Conservation (phyloP, 257 asterid genomes). For the Przewalskia tangutica region DNA sequence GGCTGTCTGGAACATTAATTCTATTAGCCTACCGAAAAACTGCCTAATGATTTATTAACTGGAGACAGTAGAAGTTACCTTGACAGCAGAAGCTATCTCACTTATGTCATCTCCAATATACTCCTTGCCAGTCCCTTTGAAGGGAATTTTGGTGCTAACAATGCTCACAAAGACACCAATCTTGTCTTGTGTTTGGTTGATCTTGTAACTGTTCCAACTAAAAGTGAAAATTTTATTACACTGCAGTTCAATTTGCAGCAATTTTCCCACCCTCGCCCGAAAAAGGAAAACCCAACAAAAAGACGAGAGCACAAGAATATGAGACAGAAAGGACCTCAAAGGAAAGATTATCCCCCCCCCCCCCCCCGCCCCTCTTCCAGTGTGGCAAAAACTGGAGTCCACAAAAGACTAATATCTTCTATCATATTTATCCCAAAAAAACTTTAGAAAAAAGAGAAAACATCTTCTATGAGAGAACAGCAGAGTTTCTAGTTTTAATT, state of each 20-base stretch:
- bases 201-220: constrained; percentile 87
- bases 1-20: constrained; percentile 43
- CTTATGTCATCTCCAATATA: constrained; percentile 93
- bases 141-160: constrained; percentile 90
- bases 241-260: neutral
- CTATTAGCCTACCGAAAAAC: constrained; percentile 13
- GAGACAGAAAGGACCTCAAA: neutral
- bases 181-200: constrained; percentile 85
- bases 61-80: constrained; percentile 35
- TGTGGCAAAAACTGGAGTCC: neutral
- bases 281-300: neutral
- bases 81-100: constrained; percentile 85
- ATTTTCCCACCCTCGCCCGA: neutral
- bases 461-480: neutral
- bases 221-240: constrained; percentile 2
- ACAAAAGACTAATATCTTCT: neutral
- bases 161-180: constrained; percentile 90
- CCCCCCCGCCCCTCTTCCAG: too few relatives aligned
- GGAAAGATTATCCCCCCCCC: neutral
- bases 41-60: neutral
- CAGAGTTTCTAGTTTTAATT: neutral
- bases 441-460: neutral
- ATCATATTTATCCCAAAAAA: neutral
- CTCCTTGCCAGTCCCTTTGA: constrained; percentile 93
- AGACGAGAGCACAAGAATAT: neutral